Conservation (phyloP, 805 yeast genomes). For the Geotrichum ghanense region DNA sequence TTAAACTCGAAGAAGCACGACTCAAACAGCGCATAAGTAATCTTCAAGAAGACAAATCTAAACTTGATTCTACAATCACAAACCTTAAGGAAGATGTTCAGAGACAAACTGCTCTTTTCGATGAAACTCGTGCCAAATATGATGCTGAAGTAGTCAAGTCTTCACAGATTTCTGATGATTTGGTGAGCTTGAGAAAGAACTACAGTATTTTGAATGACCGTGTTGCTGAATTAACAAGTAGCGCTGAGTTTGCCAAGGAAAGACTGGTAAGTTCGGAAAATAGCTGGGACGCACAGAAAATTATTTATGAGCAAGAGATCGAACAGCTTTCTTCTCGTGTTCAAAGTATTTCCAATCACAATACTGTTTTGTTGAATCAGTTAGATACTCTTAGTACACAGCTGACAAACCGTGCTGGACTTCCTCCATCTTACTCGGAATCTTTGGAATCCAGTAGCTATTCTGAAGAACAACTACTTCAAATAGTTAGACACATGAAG, state of each 20-base stretch:
- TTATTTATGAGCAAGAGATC: slow-evolving; percentile 36
- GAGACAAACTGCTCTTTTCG: slow-evolving; percentile 36
- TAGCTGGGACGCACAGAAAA: slow-evolving; percentile 36
- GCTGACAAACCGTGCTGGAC: slow-evolving; percentile 7
- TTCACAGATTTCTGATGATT: slow-evolving; percentile 36
- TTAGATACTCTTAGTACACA: slow-evolving; percentile 33
- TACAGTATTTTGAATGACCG: slow-evolving; percentile 20
- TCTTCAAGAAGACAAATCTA: slow-evolving; percentile 19
- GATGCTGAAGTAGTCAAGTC: slow-evolving; percentile 44
- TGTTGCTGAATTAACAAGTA: slow-evolving; percentile 17
- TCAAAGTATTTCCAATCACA: slow-evolving; percentile 54
- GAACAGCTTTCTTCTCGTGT: slow-evolving; percentile 33
- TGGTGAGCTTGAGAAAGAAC: slow-evolving; percentile 31
- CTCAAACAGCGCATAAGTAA: slow-evolving; percentile 11
- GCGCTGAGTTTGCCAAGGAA: slow-evolving; percentile 23
- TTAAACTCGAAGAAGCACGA: slow-evolving; percentile 15
- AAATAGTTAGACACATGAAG: slow-evolving; percentile 51
- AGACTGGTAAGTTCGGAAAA: slow-evolving; percentile 29
- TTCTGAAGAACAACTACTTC: slow-evolving; percentile 28
- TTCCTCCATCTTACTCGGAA: slow-evolving; percentile 4
- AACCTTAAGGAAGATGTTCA: slow-evolving; percentile 27
- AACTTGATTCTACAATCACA: slow-evolving; percentile 23
- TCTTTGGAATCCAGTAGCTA: slow-evolving; percentile 14
- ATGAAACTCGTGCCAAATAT: slow-evolving; percentile 41
- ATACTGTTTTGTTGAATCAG: slow-evolving; percentile 56